These are phyloP conservation scores for Saccharomycopsis sp. DNA, from an alignment of 805 yeast genomes.

Conservation along the genomic window DNA sequence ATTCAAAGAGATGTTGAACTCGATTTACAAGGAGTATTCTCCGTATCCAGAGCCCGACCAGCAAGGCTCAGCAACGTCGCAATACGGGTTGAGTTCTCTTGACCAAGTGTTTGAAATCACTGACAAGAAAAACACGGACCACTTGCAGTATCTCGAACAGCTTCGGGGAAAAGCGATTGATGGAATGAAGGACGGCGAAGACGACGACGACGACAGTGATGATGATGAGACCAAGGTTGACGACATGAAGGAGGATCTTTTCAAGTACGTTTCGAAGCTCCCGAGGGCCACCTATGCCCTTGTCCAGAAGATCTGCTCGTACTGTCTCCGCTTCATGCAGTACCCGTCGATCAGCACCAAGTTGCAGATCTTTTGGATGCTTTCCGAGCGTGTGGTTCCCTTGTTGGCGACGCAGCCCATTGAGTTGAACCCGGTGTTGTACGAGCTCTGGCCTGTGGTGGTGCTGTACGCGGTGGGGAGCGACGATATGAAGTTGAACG, in stretches of 20 bases:
- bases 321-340: conserved; percentile 61
- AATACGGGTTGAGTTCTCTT: conserved; percentile 47
- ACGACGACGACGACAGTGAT: conserved; percentile 32
- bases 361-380: conserved; percentile 45
- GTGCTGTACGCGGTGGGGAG: too few species aligned
- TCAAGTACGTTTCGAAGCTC: conserved; percentile 60
- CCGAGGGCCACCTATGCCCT: conserved; percentile 52
- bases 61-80: conserved; percentile 21
- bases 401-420: conserved; percentile 39
- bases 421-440: conserved; percentile 40
- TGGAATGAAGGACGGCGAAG: conserved; percentile 34
- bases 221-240: conserved; percentile 27
- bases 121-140: conserved; percentile 24
- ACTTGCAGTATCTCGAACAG: conserved; percentile 26
- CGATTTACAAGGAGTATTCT: conserved; percentile 34
- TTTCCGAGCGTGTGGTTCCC: too few species aligned
- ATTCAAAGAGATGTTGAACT: conserved; percentile 50
- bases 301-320: conserved; percentile 51
- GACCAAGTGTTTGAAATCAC: conserved; percentile 37
- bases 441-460: conserved; percentile 45
- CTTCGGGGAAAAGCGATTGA: too few species aligned
- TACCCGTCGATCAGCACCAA: conserved; percentile 55
- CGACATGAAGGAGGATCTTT: conserved; percentile 26
- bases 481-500: too few species aligned
- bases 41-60: conserved; percentile 22